Conservation (phyloP, 352 stramenopile genomes). For the Lagenidium giganteum region DNA sequence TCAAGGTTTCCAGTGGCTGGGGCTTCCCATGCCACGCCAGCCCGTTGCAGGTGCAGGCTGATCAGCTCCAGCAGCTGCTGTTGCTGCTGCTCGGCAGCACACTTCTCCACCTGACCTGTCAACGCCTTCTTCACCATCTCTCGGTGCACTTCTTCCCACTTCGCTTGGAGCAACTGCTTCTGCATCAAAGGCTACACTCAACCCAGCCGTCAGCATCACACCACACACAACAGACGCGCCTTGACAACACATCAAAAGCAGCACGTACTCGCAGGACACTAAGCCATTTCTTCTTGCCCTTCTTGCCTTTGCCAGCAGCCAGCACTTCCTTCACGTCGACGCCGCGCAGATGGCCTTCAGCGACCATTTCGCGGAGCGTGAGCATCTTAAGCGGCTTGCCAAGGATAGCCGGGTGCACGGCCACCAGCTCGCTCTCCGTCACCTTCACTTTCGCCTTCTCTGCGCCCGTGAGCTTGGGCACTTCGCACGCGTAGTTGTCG, state of each 20-base stretch:
- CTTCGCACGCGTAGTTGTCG: conserved; percentile 15
- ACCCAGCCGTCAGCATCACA: too few species aligned
- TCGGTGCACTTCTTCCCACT: too few species aligned
- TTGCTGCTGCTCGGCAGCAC: too few species aligned
- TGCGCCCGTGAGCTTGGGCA: conserved; percentile 24
- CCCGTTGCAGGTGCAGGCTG: too few species aligned
- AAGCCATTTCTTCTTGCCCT: conserved; percentile 57
- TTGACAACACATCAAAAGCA: background rate
- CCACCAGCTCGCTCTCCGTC: conserved; percentile 41
- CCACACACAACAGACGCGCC: too few species aligned
- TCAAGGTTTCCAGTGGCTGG: too few species aligned
- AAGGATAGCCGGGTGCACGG: conserved; percentile 22
- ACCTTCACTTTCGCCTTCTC: conserved; percentile 39
- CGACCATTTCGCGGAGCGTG: conserved; percentile 55
- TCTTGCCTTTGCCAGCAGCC: conserved; percentile 46
- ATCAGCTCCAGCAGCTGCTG: too few species aligned
- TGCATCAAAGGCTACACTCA: too few species aligned
- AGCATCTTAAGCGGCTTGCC: conserved; percentile 49
- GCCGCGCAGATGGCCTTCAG: conserved; percentile 40
- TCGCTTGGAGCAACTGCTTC: too few species aligned
- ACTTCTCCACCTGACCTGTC: too few species aligned
- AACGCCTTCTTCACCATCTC: too few species aligned
- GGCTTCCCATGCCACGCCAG: too few species aligned
- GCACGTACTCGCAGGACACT: conserved; percentile 32
- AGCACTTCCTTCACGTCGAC: conserved; percentile 27